These are phyloP conservation scores for Ogataea zsoltii DNA, from an alignment of 805 yeast species.

Conservation along the genomic window DNA sequence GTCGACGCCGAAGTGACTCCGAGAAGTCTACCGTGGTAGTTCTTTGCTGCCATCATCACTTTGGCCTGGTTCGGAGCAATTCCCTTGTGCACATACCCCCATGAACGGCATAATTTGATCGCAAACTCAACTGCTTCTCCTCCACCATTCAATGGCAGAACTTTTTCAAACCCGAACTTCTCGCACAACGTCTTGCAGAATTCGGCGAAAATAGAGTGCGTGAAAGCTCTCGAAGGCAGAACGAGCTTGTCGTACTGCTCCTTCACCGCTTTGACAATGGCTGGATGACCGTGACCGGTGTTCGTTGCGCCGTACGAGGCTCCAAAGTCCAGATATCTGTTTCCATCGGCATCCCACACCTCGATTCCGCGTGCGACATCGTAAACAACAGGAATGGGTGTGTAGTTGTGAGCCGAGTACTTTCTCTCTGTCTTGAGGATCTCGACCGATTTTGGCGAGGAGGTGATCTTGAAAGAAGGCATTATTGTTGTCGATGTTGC, in stretches of 20 bases:
- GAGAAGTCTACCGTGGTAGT: conserved; percentile 42
- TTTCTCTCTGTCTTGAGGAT: conserved; percentile 20
- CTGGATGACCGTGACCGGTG: conserved; percentile 33
- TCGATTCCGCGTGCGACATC: conserved; percentile 24
- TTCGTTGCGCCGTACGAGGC: conserved; percentile 32
- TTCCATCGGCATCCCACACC: conserved; percentile 29
- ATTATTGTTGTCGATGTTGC: not conserved
- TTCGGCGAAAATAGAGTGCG: conserved; percentile 26
- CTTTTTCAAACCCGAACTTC: conserved; percentile 29
- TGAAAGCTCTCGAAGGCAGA: conserved; percentile 31
- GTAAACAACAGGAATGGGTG: conserved; percentile 31
- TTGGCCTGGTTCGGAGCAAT: conserved; percentile 28
- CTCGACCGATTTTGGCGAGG: conserved; percentile 22
- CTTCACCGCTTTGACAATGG: conserved; percentile 31
- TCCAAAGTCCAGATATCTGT: conserved; percentile 28
- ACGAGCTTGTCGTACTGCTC: conserved; percentile 34
- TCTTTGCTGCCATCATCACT: conserved; percentile 36
- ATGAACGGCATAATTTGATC: conserved; percentile 37
- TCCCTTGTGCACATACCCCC: conserved; percentile 33
- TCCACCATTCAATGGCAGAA: conserved; percentile 36
- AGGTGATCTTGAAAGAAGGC: conserved; percentile 16
- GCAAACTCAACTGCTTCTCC: conserved; percentile 41
- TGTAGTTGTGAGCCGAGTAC: conserved; percentile 31
- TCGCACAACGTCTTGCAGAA: conserved; percentile 31
- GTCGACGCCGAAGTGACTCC: conserved; percentile 41